phyloP scores from a whole-genome alignment of 2,329 filamentous ascomycete genomes.

The Chaetomiaceae sp. region DNA sequence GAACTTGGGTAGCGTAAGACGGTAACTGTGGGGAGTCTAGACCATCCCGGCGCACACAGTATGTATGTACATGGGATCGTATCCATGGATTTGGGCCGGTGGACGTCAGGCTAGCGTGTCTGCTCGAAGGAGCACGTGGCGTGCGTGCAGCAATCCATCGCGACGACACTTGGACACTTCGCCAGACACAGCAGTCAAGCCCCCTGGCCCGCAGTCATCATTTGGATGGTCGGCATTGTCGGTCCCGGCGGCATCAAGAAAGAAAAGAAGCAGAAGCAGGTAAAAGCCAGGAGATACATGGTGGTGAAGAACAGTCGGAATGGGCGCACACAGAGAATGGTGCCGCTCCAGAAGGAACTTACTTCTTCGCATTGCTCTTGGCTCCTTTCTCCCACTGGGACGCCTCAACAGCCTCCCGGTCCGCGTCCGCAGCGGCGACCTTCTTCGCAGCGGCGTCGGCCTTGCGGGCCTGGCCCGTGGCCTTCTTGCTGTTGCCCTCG shows the following conservation, averaged over 20 bases:
- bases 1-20: neutral
- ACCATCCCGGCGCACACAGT: no score
- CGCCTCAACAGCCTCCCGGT: conserved; percentile 61
- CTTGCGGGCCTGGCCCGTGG: conserved; percentile 82
- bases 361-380: conserved; percentile 87
- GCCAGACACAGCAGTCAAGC: no score
- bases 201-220: neutral
- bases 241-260: neutral
- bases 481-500: conserved; percentile 79
- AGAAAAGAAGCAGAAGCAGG: neutral
- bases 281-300: no score
- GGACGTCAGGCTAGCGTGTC: no score
- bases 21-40: no score
- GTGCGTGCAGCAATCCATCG: no score
- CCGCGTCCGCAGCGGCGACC: conserved; percentile 61
- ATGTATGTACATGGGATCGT: no score
- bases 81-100: no score
- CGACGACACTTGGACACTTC: no score
- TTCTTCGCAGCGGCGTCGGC: conserved; percentile 80
- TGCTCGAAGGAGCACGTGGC: no score
- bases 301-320: neutral
- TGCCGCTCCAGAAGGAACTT: conserved; percentile 30
- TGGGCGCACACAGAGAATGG: neutral
- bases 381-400: conserved; percentile 78
- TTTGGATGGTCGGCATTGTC: neutral